Conservation (phyloP, 2,329 filamentous ascomycete species). For the Trichoderma atroviride region DNA sequence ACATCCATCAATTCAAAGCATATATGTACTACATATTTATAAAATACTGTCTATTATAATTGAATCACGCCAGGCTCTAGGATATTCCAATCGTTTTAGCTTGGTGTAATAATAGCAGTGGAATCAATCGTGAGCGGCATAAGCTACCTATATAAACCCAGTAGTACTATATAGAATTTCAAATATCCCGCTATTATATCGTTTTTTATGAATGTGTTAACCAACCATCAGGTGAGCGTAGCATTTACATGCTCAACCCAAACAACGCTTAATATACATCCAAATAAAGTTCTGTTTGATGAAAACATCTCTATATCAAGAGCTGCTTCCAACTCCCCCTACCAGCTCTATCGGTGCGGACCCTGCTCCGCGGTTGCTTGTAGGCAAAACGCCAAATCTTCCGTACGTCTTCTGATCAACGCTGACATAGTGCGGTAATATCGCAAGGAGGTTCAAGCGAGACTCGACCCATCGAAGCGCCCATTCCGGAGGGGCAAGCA, state of each 20-base stretch:
- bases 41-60: neutral
- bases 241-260: neutral
- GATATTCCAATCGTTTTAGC: neutral
- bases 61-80: neutral
- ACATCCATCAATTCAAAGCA: neutral
- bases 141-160: neutral
- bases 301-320: conserved; percentile 31
- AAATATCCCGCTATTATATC: neutral
- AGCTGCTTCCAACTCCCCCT: conserved; percentile 43
- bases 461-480: conserved; percentile 84
- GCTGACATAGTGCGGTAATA: conserved; percentile 88
- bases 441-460: conserved; percentile 80
- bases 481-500: conserved; percentile 87
- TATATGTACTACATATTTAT: neutral
- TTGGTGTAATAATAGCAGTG: neutral
- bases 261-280: conserved; percentile 1
- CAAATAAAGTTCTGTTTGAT: neutral
- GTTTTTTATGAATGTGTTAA: neutral
- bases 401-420: conserved; percentile 96
- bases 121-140: neutral
- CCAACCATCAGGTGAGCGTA: neutral
- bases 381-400: conserved; percentile 83
- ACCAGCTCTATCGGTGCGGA: conserved; percentile 63
- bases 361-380: conserved; percentile 45
- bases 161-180: neutral